phyloP scores from a whole-genome alignment of 2,329 filamentous ascomycete species.

The Alternaria sp. region DNA sequence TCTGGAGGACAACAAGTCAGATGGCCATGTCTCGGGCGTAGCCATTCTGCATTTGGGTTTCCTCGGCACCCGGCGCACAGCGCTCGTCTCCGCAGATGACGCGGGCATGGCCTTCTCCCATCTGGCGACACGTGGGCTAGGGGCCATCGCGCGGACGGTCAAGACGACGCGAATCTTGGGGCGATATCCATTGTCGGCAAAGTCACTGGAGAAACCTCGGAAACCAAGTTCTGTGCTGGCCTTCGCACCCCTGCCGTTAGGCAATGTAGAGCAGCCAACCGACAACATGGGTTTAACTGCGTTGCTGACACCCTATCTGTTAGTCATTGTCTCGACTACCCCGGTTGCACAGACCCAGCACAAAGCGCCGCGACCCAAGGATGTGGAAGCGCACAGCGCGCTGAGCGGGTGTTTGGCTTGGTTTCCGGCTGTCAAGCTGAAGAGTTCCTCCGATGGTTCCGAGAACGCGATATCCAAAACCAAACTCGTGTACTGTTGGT shows the following conservation, averaged over 20 bases:
- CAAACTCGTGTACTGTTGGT: conserved; percentile 98
- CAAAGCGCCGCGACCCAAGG: conserved; percentile 89
- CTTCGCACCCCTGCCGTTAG: conserved; percentile 86
- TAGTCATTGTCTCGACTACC: conserved; percentile 97
- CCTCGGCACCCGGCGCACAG: conserved; percentile 89
- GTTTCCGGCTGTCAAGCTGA: conserved; percentile 95
- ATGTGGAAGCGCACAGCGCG: conserved; percentile 85
- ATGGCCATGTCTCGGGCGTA: conserved; percentile 82
- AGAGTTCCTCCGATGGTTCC: conserved; percentile 71
- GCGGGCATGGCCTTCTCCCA: conserved; percentile 98
- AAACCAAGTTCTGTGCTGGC: conserved; percentile 96
- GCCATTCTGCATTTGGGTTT: conserved; percentile 93
- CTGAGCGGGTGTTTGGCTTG: conserved; percentile 94
- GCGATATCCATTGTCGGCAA: conserved; percentile 77
- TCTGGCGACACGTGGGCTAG: conserved; percentile 87
- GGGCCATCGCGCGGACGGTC: conserved; percentile 81
- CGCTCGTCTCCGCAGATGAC: conserved; percentile 92
- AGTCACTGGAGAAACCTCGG: conserved; percentile 68
- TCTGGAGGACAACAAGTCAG: conserved; percentile 68
- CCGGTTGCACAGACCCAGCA: conserved; percentile 96
- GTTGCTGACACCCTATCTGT: conserved; percentile 90
- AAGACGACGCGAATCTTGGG: conserved; percentile 91
- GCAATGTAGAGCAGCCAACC: conserved; percentile 89
- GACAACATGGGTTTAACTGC: conserved; percentile 90
- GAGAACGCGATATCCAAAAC: conserved; percentile 75